phyloP scores from a whole-genome alignment of 1,139 yeast species.

The Kodamaea sp. region DNA sequence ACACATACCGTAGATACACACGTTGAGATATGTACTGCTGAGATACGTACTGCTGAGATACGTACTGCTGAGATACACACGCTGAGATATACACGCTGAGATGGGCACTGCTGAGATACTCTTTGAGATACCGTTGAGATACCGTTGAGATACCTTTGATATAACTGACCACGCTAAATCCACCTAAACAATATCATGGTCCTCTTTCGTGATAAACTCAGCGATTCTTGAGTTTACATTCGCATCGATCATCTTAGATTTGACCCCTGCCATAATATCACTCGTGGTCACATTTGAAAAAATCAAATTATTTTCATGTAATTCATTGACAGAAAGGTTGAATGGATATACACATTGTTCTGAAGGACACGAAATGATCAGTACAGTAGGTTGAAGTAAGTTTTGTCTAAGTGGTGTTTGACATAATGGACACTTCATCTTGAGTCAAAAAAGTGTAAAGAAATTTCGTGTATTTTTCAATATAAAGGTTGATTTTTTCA shows the following conservation, averaged over 20 bases:
- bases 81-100: too few species aligned
- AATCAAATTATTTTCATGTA: slow-evolving; percentile 24
- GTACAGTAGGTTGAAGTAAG: slow-evolving; percentile 25
- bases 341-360: slow-evolving; percentile 31
- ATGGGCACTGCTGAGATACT: too few species aligned
- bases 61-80: too few species aligned
- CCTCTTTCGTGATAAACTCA: slow-evolving; percentile 24
- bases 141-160: too few species aligned
- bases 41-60: too few species aligned
- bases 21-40: too few species aligned
- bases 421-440: slow-evolving; percentile 31
- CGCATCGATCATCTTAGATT: slow-evolving; percentile 21
- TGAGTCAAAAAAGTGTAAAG: neutral
- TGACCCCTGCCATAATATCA: slow-evolving; percentile 27
- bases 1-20: too few species aligned
- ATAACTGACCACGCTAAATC: too few species aligned
- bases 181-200: slow-evolving; percentile 21
- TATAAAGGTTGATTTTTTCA: neutral
- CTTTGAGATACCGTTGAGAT: too few species aligned
- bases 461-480: neutral
- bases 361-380: slow-evolving; percentile 27
- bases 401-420: slow-evolving; percentile 21
- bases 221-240: slow-evolving; percentile 26
- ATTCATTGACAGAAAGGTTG: slow-evolving; percentile 25
- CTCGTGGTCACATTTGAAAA: slow-evolving; percentile 18